A percentile compares a stretch with the other conserved stretches of the same genome.
These are phyloP conservation scores for Eucalyptus pauciflora DNA, from an alignment of 345 rosid species.

Conservation along the genomic window DNA sequence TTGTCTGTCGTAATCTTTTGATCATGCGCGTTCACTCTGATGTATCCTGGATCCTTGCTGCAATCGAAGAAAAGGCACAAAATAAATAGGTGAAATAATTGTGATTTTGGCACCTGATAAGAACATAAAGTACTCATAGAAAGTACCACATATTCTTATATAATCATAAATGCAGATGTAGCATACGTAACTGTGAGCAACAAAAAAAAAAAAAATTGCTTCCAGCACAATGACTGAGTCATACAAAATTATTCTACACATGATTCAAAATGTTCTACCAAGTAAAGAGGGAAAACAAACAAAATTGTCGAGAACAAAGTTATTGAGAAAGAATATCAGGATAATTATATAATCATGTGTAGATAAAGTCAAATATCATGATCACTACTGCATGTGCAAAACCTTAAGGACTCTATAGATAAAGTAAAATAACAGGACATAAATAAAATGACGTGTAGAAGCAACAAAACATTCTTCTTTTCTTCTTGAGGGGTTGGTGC, in stretches of 20 bases:
- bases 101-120: not conserved
- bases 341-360: not conserved
- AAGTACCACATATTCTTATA: not conserved
- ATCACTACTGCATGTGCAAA: not conserved
- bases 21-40: constrained; percentile 65
- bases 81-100: not conserved
- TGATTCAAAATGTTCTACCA: not conserved
- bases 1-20: constrained; percentile 78
- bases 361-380: not conserved
- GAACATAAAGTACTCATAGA: not conserved
- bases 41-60: constrained; percentile 97
- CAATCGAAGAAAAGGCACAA: not conserved
- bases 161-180: not conserved
- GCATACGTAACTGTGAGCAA: not conserved
- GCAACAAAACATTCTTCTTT: not conserved
- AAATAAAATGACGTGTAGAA: not conserved
- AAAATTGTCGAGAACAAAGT: not conserved
- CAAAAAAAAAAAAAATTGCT: not conserved
- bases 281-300: not conserved
- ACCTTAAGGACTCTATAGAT: not conserved
- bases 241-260: not conserved
- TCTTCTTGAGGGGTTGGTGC: not conserved
- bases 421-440: not conserved
- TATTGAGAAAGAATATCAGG: not conserved
- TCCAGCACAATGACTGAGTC: not conserved